phyloP scores from a whole-genome alignment of 1,284 basidiomycete species.

The Mycosarcoma maydis region DNA sequence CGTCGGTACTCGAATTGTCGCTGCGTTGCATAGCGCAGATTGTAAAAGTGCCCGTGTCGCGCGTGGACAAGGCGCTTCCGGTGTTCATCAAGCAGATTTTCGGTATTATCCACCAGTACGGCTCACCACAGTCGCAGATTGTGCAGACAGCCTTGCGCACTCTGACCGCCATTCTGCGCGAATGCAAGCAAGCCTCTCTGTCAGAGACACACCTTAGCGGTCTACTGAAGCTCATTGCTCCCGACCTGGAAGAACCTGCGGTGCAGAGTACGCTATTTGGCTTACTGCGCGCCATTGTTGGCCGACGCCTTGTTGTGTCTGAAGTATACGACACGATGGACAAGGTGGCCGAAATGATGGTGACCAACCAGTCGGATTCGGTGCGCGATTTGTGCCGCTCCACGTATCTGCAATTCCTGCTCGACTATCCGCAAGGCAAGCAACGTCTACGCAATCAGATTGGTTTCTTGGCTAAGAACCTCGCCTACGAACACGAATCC shows the following conservation, averaged over 20 bases:
- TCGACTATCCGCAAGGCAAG: constrained; percentile 97
- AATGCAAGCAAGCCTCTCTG: constrained; percentile 73
- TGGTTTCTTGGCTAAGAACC: constrained; percentile 90
- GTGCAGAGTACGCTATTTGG: constrained; percentile 84
- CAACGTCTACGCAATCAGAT: constrained; percentile 87
- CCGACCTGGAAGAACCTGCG: constrained; percentile 93
- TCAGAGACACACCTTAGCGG: constrained; percentile 89
- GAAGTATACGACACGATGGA: constrained; percentile 99
- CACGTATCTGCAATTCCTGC: constrained; percentile 89
- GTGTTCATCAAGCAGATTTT: constrained; percentile 88
- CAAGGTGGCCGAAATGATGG: constrained; percentile 89
- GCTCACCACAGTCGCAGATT: constrained; percentile 84
- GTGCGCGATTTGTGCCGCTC: constrained; percentile 91
- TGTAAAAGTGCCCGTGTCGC: constrained; percentile 83
- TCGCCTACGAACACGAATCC: constrained; percentile 89
- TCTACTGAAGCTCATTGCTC: constrained; percentile 83
- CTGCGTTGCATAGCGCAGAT: constrained; percentile 85
- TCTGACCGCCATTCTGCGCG: constrained; percentile 82
- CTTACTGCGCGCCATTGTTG: constrained; percentile 89
- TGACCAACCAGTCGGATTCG: constrained; percentile 88
- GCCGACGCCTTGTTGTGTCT: constrained; percentile 88
- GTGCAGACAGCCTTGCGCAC: constrained; percentile 89
- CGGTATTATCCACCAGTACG: constrained; percentile 82
- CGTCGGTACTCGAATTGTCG: constrained; percentile 80
- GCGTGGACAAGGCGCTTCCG: constrained; percentile 80